A percentile compares a stretch with the other conserved stretches of the same genome.
Evolutionary conservation across 441 rosid species (phyloP).

Genomic region (Bruguiera hainesii): DNA sequence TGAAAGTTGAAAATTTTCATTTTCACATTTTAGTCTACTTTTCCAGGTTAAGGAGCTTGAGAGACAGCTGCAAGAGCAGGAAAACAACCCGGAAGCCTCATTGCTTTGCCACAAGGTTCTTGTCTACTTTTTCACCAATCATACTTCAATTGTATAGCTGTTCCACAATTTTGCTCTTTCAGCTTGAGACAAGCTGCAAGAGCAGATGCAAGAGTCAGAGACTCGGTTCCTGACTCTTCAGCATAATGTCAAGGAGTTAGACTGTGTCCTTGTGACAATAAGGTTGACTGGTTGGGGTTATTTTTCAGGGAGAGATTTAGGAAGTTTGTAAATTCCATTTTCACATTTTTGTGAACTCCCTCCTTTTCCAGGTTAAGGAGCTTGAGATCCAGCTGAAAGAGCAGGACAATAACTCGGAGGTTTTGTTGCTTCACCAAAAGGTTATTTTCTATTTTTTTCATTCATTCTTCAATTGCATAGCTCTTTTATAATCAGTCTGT

Average conservation of each 20-base stretch:
- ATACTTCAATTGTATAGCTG: not conserved
- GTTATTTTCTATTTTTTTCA: slow-evolving; percentile 29
- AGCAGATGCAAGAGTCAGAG: no score
- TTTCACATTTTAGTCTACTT: not conserved
- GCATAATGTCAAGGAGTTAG: slow-evolving; percentile 5
- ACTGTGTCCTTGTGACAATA: slow-evolving; percentile 5
- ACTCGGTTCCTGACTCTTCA: no score
- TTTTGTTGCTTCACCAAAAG: slow-evolving; percentile 48
- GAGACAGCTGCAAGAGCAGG: slow-evolving; percentile 51
- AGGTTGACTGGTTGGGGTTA: slow-evolving; percentile 27
- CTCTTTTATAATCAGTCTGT: no score
- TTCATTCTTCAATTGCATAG: no score
- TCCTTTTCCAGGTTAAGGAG: slow-evolving; percentile 49
- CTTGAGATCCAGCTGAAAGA: slow-evolving; percentile 63
- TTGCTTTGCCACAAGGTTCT: slow-evolving; percentile 58
- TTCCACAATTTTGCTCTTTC: no score
- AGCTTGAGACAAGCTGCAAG: no score
- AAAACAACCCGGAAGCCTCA: slow-evolving; percentile 43
- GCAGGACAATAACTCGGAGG: slow-evolving; percentile 49
- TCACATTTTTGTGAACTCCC: not conserved
- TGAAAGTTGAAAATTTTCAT: not conserved
- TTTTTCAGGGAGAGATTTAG: slow-evolving; percentile 10
- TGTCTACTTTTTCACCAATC: slow-evolving; percentile 1
- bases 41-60: slow-evolving; percentile 69
- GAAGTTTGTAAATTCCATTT: not conserved